A percentile compares a stretch with the other conserved stretches of the same genome.
These are phyloP conservation scores for Chlorella vulgaris DNA, from an alignment of 139 green algal genomes.

Conservation along the genomic window DNA sequence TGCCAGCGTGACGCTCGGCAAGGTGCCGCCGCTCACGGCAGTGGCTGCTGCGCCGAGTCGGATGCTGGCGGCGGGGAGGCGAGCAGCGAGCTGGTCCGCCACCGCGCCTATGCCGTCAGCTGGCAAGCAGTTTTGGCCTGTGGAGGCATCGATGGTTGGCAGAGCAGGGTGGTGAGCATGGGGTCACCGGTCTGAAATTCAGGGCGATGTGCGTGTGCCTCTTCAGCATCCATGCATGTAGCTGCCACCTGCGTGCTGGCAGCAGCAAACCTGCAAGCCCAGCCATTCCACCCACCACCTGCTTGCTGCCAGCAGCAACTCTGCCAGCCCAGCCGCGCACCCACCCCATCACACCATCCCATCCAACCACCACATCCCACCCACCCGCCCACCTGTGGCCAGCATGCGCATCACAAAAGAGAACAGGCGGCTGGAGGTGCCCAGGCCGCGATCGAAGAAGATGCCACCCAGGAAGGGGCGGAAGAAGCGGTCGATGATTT, in stretches of 20 bases:
- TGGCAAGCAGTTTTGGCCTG: constrained; percentile 90
- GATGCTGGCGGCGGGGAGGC: constrained; percentile 54
- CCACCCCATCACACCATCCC: no score
- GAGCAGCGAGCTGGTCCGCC: constrained; percentile 71
- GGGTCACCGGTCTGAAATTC: neutral
- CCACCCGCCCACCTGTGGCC: constrained; percentile 53
- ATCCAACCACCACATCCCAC: neutral
- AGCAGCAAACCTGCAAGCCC: no score
- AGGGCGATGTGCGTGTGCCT: constrained; percentile 34
- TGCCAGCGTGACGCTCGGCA: constrained; percentile 47
- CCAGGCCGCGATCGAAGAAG: constrained; percentile 93
- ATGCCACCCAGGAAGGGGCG: constrained; percentile 97
- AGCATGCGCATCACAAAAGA: constrained; percentile 97
- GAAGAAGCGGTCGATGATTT: constrained; percentile 96
- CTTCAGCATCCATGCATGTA: neutral
- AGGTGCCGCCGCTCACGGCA: constrained; percentile 13
- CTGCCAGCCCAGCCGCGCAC: no score
- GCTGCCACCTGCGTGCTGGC: neutral
- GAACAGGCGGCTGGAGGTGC: constrained; percentile 85
- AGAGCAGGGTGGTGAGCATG: neutral
- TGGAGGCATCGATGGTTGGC: neutral
- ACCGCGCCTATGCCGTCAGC: constrained; percentile 89
- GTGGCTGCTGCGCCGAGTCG: constrained; percentile 51
- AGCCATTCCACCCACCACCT: no score
- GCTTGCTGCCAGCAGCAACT: no score